phyloP scores from a whole-genome alignment of 2,329 filamentous ascomycete species.

The Ophiostoma sp. region DNA sequence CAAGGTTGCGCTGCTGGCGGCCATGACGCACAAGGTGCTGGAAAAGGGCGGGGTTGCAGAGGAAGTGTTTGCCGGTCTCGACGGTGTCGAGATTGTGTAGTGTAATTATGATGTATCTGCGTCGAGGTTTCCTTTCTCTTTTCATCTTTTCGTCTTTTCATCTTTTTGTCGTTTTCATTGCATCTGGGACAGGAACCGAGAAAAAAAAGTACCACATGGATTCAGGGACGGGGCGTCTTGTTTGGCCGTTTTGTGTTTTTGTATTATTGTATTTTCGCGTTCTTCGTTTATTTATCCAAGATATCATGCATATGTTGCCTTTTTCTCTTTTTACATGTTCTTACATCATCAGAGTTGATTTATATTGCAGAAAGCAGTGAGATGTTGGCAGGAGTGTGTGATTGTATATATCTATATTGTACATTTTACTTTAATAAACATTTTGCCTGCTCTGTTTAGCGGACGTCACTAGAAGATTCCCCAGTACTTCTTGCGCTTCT shows the following conservation, averaged over 20 bases:
- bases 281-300: conserved; percentile 20
- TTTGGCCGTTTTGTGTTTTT: neutral
- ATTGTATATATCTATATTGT: neutral
- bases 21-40: conserved; percentile 71
- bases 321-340: neutral
- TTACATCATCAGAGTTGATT: neutral
- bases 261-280: conserved; percentile 16
- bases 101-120: neutral
- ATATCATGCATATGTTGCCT: conserved; percentile 4
- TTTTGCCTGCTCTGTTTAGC: too few relatives aligned
- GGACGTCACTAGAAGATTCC: conserved; percentile 62
- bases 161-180: neutral
- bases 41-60: conserved; percentile 74
- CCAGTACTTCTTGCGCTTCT: conserved; percentile 68
- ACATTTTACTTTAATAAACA: neutral
- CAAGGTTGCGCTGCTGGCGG: conserved; percentile 64
- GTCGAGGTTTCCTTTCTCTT: neutral
- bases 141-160: neutral
- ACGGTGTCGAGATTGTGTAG: conserved; percentile 64
- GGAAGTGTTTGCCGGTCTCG: conserved; percentile 77
- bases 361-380: neutral
- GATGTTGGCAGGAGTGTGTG: neutral
- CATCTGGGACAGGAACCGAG: conserved; percentile 6
- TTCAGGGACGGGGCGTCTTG: neutral
- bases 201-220: neutral